Base-by-base conservation (phyloP, 2,329 filamentous ascomycete genomes). In the Cladorrhinum sp. region DNA sequence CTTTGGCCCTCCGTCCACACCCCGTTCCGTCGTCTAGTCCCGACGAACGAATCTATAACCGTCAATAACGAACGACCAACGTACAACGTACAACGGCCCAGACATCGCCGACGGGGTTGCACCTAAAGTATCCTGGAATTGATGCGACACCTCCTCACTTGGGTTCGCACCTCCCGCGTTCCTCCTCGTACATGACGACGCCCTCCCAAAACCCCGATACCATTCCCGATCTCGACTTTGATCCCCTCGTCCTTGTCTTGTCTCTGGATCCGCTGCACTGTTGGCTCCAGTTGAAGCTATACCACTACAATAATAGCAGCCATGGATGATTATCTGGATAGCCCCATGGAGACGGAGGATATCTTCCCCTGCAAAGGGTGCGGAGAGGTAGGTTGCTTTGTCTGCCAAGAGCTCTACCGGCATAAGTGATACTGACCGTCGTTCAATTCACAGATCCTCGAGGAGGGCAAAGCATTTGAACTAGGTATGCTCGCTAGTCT, bases 391-490 rank as follows among this genome's bases (percentile, higher is more conserved):
- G 70, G 81, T 72, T 57, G 22, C 64, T 63, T 55, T 62, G 52
- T 53, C 27, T 60, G 32, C 54, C 50, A 36, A 64, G 22, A 59
- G 60, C 59, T 61, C 55, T 54, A 24, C 57, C 60, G 62, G 60
- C 3, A 4, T 45, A n/a, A 58, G 60, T 49, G 25, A 51, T 64
- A 53, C 69, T 72, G 65, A 72, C 61, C 56, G 55, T 62, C 55
- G 16, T 3, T 22, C 54, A 61, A 51, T 60, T 54, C 52, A 59
- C 74, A 97, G 92, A 96, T 98, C 67, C 84, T 99, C 20, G 95
- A 99, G 77, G 95, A 99, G 82, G 95, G 95, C 70, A 98, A 98
- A 77, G 95, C 95, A 56, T 99, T 96, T 71, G 95, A 99, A 79
- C 84, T 99, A 71, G 92, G 93, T 98, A 81, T 61, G 82, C 16